Evolutionary conservation across 2,329 filamentous ascomycete species (phyloP).

Genomic region (Xylariaceae sp.): DNA sequence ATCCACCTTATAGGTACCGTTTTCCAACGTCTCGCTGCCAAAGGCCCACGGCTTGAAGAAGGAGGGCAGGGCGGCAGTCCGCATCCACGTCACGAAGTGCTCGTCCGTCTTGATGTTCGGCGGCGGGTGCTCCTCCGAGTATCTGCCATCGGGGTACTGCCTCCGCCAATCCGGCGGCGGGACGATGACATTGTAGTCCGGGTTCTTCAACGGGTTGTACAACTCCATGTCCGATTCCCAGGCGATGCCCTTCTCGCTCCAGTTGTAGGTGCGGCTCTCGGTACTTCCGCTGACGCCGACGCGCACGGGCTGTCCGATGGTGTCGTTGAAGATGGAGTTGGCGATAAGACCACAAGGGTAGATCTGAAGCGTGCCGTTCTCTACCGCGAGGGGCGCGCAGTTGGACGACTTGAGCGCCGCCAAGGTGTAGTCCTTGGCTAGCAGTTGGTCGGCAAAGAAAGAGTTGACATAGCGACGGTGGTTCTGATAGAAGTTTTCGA

Average conservation of each 20-base stretch:
- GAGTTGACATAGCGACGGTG: slow-evolving; percentile 94
- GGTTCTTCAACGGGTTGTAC: slow-evolving; percentile 66
- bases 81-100: slow-evolving; percentile 97
- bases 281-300: slow-evolving; percentile 44
- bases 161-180: slow-evolving; percentile 83
- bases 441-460: slow-evolving; percentile 74
- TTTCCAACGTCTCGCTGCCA: slow-evolving; percentile 64
- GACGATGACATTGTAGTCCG: slow-evolving; percentile 52
- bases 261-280: slow-evolving; percentile 56
- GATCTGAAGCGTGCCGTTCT: slow-evolving; percentile 53
- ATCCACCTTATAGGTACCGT: slow-evolving; percentile 69
- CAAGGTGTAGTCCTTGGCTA: slow-evolving; percentile 59
- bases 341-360: slow-evolving; percentile 96
- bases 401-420: slow-evolving; percentile 59
- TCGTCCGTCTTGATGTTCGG: slow-evolving; percentile 72
- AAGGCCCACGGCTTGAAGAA: slow-evolving; percentile 91
- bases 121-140: slow-evolving; percentile 58
- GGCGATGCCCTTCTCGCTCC: slow-evolving; percentile 73
- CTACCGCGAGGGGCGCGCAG: slow-evolving; percentile 66
- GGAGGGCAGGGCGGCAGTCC: slow-evolving; percentile 84
- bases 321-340: slow-evolving; percentile 96
- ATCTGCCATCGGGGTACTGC: slow-evolving; percentile 65
- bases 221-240: slow-evolving; percentile 80
- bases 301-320: slow-evolving; percentile 61
- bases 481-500: slow-evolving; percentile 99